phyloP scores from a whole-genome alignment of 2,329 filamentous ascomycete genomes.

The Eurotiales sp. region DNA sequence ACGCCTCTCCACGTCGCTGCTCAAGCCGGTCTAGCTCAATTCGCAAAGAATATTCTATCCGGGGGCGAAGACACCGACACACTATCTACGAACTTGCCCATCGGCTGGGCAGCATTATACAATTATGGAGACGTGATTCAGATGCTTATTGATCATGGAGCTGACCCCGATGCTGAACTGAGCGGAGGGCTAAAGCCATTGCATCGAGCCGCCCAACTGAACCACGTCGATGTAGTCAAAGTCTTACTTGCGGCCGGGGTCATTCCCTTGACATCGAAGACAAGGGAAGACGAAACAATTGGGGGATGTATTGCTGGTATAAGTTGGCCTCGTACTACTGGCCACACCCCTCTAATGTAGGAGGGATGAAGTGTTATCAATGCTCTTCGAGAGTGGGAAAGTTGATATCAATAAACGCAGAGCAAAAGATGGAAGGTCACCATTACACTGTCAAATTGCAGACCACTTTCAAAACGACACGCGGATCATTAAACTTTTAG shows the following conservation, averaged over 20 bases:
- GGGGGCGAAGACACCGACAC: not conserved
- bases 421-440: not conserved
- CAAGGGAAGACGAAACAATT: too few relatives aligned
- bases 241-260: constrained; percentile 17
- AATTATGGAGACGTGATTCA: constrained; percentile 14
- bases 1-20: constrained; percentile 8
- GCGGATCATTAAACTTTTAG: not conserved
- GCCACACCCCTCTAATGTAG: too few relatives aligned
- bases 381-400: too few relatives aligned
- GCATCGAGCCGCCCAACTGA: constrained; percentile 17
- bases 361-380: too few relatives aligned
- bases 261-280: constrained; percentile 10
- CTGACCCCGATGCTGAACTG: not conserved
- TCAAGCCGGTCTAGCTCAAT: not conserved
- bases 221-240: constrained; percentile 16
- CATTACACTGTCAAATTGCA: not conserved
- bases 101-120: not conserved
- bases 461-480: not conserved
- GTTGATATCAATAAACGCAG: too few relatives aligned
- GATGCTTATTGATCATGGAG: constrained; percentile 16
- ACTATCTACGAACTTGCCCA: not conserved
- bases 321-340: too few relatives aligned
- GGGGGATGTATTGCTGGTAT: too few relatives aligned
- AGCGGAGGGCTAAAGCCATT: constrained; percentile 14
- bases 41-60: not conserved